A percentile compares a stretch with the other conserved stretches of the same genome.
These are phyloP conservation scores for Xylaria sp. DNA, from an alignment of 495 filamentous ascomycete genomes.

Conservation along the genomic window DNA sequence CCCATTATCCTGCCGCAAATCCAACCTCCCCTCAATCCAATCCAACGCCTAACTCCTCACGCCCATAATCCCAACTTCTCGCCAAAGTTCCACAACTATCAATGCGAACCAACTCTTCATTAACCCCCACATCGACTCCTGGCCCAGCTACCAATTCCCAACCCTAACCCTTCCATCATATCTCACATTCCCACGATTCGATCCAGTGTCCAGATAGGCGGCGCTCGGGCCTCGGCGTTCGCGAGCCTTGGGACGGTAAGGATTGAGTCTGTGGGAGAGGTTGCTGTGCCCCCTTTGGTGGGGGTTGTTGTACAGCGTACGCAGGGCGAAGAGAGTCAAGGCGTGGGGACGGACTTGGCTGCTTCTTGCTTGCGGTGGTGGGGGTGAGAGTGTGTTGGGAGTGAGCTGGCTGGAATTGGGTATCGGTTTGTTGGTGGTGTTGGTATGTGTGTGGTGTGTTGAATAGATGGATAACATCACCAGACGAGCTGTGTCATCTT, in stretches of 20 bases:
- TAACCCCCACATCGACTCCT: too few species aligned
- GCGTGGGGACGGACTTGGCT: slow-evolving; percentile 16
- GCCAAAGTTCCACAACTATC: not conserved
- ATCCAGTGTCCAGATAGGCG: not conserved
- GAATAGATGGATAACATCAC: too few species aligned
- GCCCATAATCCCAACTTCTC: not conserved
- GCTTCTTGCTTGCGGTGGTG: not conserved
- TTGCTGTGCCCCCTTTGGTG: not conserved
- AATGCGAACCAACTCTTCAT: not conserved
- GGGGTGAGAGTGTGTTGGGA: too few species aligned
- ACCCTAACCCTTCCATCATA: too few species aligned
- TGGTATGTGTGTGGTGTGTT: too few species aligned
- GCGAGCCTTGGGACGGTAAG: not conserved
- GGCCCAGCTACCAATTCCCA: too few species aligned
- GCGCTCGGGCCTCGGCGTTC: slow-evolving; percentile 20
- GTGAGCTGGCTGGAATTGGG: too few species aligned
- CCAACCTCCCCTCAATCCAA: too few species aligned
- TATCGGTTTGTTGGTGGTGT: too few species aligned
- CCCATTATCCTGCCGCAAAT: not conserved
- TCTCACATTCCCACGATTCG: not conserved
- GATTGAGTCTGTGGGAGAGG: not conserved
- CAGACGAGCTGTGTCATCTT: too few species aligned
- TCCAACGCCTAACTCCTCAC: not conserved
- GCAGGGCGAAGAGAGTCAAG: not conserved
- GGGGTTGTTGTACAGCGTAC: not conserved